A percentile compares a stretch with the other conserved stretches of the same genome.
phyloP scores from a whole-genome alignment of 169 alveolate species.

The Plasmodium vinckei region DNA sequence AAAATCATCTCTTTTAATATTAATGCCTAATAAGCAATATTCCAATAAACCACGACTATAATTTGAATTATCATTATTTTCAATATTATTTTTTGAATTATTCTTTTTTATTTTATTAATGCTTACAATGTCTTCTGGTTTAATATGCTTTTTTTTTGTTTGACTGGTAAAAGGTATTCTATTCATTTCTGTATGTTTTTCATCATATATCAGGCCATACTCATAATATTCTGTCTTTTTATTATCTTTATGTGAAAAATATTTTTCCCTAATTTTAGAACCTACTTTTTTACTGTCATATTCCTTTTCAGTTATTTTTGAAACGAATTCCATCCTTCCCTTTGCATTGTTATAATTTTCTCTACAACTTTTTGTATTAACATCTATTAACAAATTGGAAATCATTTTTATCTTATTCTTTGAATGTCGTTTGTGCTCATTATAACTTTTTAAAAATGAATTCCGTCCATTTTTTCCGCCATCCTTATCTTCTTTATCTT shows the following conservation, averaged over 20 bases:
- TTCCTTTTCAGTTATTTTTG: conserved; percentile 3
- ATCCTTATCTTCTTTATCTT: background rate
- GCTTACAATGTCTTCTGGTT: conserved; percentile 21
- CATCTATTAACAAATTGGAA: too few species aligned
- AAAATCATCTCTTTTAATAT: background rate
- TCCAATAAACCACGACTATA: background rate
- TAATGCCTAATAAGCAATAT: conserved; percentile 13
- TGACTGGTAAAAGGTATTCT: background rate
- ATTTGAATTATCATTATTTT: conserved; percentile 1
- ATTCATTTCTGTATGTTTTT: conserved; percentile 9
- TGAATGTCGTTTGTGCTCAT: too few species aligned
- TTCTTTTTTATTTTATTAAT: conserved; percentile 14
- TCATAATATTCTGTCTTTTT: conserved; percentile 9
- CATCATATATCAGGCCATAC: background rate
- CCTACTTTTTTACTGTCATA: background rate
- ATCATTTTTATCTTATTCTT: too few species aligned
- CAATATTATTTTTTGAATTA: background rate
- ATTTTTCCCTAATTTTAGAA: background rate
- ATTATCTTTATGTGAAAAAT: background rate
- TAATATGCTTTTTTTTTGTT: background rate
- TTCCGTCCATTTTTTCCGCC: too few species aligned
- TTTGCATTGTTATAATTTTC: background rate
- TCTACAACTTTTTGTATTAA: background rate
- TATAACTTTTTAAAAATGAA: too few species aligned
- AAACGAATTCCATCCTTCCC: background rate